phyloP scores from a whole-genome alignment of 176 grass and related monocot species.

The Rhynchospora tenuis region DNA sequence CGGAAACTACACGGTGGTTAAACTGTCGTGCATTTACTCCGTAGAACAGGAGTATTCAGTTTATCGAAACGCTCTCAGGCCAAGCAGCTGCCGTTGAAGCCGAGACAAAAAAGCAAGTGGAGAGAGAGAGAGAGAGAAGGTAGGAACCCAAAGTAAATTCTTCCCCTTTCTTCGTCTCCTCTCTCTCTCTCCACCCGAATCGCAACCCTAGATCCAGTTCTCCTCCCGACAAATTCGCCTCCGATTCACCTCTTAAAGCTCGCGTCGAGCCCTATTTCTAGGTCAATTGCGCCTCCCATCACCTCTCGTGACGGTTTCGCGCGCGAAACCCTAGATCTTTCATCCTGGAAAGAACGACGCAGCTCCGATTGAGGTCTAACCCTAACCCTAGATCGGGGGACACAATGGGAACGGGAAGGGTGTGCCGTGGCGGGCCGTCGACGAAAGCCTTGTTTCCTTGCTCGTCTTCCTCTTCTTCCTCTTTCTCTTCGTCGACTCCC shows the following conservation, averaged over 20 bases:
- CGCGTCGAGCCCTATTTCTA: not conserved
- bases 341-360: constrained; percentile 25
- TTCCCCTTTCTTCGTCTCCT: not conserved
- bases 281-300: constrained; percentile 1
- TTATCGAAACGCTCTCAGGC: not conserved
- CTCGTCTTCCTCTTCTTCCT: constrained; percentile 8
- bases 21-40: no score
- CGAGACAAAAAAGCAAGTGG: not conserved
- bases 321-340: constrained; percentile 22
- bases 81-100: constrained; percentile 5
- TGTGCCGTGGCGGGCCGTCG: constrained; percentile 22
- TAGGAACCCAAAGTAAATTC: not conserved
- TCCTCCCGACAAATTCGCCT: not conserved
- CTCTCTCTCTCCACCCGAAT: not conserved
- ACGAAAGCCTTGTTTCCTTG: constrained; percentile 2
- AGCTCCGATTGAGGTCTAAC: constrained; percentile 33
- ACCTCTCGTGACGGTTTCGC: not conserved
- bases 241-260: not conserved
- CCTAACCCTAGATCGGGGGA: constrained; percentile 33
- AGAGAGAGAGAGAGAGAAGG: not conserved
- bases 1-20: no score
- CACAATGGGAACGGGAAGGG: constrained; percentile 29
- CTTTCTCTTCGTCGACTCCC: constrained; percentile 12
- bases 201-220: constrained; percentile 11
- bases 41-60: not conserved